Conservation (phyloP, 2,329 filamentous ascomycete genomes). For the Pyrenophora graminea region DNA sequence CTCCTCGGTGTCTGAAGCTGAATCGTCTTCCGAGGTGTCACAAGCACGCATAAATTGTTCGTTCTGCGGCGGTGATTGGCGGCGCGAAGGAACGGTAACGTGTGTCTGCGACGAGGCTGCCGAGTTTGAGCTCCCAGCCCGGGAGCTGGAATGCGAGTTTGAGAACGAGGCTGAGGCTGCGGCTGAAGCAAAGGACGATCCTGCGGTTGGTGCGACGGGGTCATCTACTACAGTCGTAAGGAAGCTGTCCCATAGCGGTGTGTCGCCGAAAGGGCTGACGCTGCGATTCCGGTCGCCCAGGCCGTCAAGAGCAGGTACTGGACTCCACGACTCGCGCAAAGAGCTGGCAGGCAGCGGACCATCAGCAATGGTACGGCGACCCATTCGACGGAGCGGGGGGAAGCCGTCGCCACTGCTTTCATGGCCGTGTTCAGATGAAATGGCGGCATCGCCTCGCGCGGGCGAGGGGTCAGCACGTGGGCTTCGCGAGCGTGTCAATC, state of each 20-base stretch:
- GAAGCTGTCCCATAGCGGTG: conserved; percentile 76
- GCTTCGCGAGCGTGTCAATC: conserved; percentile 20
- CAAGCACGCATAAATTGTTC: conserved; percentile 57
- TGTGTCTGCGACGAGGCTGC: conserved; percentile 45
- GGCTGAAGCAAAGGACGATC: conserved; percentile 79
- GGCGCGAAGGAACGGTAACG: conserved; percentile 43
- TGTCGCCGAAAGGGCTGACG: conserved; percentile 63
- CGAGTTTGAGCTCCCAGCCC: conserved; percentile 54
- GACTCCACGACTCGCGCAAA: conserved; percentile 46
- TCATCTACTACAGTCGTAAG: conserved; percentile 80
- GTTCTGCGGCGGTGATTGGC: conserved; percentile 31
- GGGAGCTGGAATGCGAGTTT: conserved; percentile 41
- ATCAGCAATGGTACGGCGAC: conserved; percentile 44
- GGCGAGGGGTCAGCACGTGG: conserved; percentile 8
- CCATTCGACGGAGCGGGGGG: conserved; percentile 46
- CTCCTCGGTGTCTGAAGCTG: conserved; percentile 58
- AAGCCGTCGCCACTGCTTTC: conserved; percentile 34
- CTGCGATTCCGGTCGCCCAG: conserved; percentile 85
- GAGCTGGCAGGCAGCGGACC: conserved; percentile 44
- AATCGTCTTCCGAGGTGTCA: conserved; percentile 53
- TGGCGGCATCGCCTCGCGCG: conserved; percentile 5
- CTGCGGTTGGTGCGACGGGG: conserved; percentile 75
- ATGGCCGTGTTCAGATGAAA: conserved; percentile 23
- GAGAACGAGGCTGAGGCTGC: conserved; percentile 58
- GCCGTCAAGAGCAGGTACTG: conserved; percentile 62